Evolutionary conservation across 2,329 filamentous ascomycete species (phyloP).

Genomic region (Fusarium domesticum): DNA sequence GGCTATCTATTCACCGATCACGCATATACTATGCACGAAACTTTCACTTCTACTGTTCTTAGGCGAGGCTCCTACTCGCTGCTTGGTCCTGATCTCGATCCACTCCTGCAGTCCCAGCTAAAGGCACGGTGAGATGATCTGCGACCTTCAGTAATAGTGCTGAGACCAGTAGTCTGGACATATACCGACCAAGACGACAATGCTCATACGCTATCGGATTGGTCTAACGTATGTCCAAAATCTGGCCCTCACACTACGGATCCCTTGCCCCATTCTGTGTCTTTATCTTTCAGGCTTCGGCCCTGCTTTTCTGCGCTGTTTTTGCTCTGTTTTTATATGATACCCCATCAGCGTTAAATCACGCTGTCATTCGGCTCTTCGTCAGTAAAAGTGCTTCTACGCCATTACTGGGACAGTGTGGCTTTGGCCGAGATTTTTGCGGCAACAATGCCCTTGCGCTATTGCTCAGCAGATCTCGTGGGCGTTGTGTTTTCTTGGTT

Average conservation of each 20-base stretch:
- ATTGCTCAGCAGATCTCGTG: conserved; percentile 49
- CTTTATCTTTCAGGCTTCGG: conserved; percentile 17
- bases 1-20: conserved; percentile 14
- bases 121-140: not conserved
- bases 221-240: not conserved
- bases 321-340: conserved; percentile 33
- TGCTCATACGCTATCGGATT: conserved; percentile 51
- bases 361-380: conserved; percentile 44
- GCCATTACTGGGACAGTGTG: conserved; percentile 53
- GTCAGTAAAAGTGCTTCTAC: conserved; percentile 55
- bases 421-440: conserved; percentile 47
- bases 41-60: conserved; percentile 15
- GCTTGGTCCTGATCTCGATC: not conserved
- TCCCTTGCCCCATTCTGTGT: conserved; percentile 7
- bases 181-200: conserved; percentile 41
- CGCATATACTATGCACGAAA: conserved; percentile 4
- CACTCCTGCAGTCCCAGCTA: not conserved
- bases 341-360: conserved; percentile 47
- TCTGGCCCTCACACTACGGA: conserved; percentile 6
- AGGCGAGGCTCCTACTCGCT: not conserved
- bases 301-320: conserved; percentile 22
- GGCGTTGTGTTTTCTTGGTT: conserved; percentile 36
- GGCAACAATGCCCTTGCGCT: conserved; percentile 55
- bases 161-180: not conserved
- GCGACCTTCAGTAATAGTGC: not conserved